These are phyloP conservation scores for Penicillium italicum DNA, from an alignment of 2,329 filamentous ascomycete species.

Conservation along the genomic window DNA sequence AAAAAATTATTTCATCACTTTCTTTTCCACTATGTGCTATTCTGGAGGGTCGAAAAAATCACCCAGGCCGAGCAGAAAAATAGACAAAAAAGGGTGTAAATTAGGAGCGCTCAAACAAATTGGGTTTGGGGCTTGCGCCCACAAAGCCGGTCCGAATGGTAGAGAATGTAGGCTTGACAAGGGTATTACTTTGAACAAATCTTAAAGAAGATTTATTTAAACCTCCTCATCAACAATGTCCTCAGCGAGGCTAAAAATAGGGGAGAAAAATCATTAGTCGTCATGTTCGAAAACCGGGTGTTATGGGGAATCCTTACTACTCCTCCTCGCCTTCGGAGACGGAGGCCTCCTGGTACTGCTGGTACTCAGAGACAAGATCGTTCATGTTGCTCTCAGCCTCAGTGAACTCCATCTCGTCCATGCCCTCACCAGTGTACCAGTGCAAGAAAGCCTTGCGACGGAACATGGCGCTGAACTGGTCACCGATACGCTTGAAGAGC, in stretches of 20 bases:
- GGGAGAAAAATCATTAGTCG: background rate
- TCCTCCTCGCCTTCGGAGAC: conserved; percentile 97
- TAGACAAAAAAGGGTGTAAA: conserved; percentile 33
- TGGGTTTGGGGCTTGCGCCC: conserved; percentile 25
- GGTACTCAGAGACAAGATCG: conserved; percentile 98
- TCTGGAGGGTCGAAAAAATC: conserved; percentile 21
- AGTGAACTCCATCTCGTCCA: conserved; percentile 99
- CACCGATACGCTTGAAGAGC: conserved; percentile 99
- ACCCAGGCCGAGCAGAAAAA: conserved; percentile 26
- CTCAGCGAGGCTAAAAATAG: conserved; percentile 55
- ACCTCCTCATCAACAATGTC: conserved; percentile 73
- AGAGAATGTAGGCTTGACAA: conserved; percentile 35
- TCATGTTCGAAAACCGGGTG: background rate
- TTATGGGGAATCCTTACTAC: conserved; percentile 51
- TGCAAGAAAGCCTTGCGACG: conserved; percentile 99
- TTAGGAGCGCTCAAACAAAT: conserved; percentile 40
- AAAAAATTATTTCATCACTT: conserved; percentile 24
- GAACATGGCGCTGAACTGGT: conserved; percentile 99
- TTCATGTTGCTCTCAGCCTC: conserved; percentile 99
- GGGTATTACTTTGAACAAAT: conserved; percentile 39
- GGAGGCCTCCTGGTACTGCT: conserved; percentile 99
- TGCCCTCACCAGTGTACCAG: conserved; percentile 99
- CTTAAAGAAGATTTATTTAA: conserved; percentile 47
- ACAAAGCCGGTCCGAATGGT: conserved; percentile 21
- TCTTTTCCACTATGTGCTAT: conserved; percentile 36